phyloP scores from a whole-genome alignment of 345 rosid species.

The Gossypium arboreum region DNA sequence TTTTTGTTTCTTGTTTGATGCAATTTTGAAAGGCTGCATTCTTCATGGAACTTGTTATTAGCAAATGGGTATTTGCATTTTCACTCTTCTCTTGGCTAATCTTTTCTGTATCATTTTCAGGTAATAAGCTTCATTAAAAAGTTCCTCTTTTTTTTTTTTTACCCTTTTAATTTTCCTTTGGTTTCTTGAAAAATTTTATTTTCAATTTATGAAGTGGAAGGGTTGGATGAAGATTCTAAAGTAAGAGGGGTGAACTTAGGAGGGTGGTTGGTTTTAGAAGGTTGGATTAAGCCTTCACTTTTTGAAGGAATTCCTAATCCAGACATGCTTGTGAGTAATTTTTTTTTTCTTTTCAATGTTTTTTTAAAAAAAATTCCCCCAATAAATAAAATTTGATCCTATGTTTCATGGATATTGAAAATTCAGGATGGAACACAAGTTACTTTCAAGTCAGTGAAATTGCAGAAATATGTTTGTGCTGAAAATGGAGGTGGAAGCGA shows the following conservation, averaged over 20 bases:
- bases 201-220: conserved; percentile 43
- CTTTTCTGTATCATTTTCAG: conserved; percentile 39
- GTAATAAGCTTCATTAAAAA: conserved; percentile 23
- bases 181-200: neutral
- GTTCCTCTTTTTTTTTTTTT: neutral
- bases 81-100: conserved; percentile 38
- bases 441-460: conserved; percentile 50
- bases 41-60: conserved; percentile 44
- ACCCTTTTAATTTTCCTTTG: neutral
- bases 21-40: conserved; percentile 30
- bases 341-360: neutral
- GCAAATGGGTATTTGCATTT: conserved; percentile 52
- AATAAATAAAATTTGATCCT: neutral
- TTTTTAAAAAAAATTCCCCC: neutral
- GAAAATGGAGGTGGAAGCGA: conserved; percentile 62
- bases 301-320: conserved; percentile 64
- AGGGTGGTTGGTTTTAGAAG: conserved; percentile 77
- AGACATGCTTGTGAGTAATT: conserved; percentile 62
- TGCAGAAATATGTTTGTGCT: conserved; percentile 54
- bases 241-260: conserved; percentile 76
- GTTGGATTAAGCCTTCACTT: conserved; percentile 81
- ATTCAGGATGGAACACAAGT: conserved; percentile 70
- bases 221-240: conserved; percentile 48
- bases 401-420: conserved; percentile 1
- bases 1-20: conserved; percentile 21